These are phyloP conservation scores for Saturnispora zaruensis DNA, from an alignment of 805 yeast species.

Conservation along the genomic window DNA sequence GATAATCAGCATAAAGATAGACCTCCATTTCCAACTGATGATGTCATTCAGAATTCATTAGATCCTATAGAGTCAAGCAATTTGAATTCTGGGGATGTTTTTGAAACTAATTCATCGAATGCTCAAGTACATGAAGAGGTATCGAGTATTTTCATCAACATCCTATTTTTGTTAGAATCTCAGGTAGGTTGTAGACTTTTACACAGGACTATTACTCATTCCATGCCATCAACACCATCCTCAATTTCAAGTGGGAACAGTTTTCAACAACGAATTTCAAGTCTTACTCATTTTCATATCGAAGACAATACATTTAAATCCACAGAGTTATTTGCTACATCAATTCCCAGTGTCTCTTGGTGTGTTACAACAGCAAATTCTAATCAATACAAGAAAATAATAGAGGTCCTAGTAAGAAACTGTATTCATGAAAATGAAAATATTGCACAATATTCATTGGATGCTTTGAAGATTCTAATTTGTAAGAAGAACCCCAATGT, in stretches of 20 bases:
- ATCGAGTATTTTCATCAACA: slow-evolving; percentile 43
- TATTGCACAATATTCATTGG: slow-evolving; percentile 57
- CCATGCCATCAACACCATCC: slow-evolving; percentile 15
- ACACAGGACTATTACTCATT: slow-evolving; percentile 9
- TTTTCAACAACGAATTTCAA: slow-evolving; percentile 31
- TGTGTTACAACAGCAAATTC: slow-evolving; percentile 31
- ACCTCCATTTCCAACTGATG: slow-evolving; percentile 70
- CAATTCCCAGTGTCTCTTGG: slow-evolving; percentile 71
- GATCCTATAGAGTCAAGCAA: slow-evolving; percentile 29
- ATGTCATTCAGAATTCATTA: slow-evolving; percentile 29
- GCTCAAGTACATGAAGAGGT: slow-evolving; percentile 62
- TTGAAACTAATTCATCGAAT: slow-evolving; percentile 38
- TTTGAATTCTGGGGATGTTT: slow-evolving; percentile 30
- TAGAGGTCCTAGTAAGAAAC: slow-evolving; percentile 73
- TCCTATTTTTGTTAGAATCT: slow-evolving; percentile 53
- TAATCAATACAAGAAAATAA: slow-evolving; percentile 46
- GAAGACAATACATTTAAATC: slow-evolving; percentile 30
- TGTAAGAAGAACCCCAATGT: slow-evolving; percentile 59
- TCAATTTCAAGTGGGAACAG: slow-evolving; percentile 19
- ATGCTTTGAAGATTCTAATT: slow-evolving; percentile 58
- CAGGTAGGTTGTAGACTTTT: slow-evolving; percentile 39
- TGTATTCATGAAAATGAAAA: slow-evolving; percentile 56
- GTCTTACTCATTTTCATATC: slow-evolving; percentile 30
- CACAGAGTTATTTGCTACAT: slow-evolving; percentile 56
- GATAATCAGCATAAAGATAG: slow-evolving; percentile 48